Evolutionary conservation across 345 rosid species (phyloP).

Genomic region (Ceriops zippeliana): DNA sequence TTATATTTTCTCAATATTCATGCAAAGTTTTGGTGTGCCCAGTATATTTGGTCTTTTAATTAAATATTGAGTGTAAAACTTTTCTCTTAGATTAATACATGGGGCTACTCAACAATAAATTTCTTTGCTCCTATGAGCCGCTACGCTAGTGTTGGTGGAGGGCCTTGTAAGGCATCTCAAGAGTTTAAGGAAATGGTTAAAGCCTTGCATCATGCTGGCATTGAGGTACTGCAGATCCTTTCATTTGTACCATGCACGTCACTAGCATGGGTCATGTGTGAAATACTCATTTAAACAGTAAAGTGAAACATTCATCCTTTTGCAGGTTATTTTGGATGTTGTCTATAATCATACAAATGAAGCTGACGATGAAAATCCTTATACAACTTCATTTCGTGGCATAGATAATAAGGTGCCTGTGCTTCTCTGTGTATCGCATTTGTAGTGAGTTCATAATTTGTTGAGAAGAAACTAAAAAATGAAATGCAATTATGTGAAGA

Average conservation of each 20-base stretch:
- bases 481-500: neutral
- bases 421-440: neutral
- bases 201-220: slow-evolving; percentile 85
- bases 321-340: slow-evolving; percentile 91
- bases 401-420: slow-evolving; percentile 77
- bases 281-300: slow-evolving; percentile 1
- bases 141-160: slow-evolving; percentile 82
- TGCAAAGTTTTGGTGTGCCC: no score
- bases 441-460: neutral
- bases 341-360: slow-evolving; percentile 96
- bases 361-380: slow-evolving; percentile 75
- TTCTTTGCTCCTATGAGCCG: slow-evolving; percentile 98
- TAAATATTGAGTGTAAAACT: no score
- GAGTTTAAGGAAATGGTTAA: slow-evolving; percentile 95
- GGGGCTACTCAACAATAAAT: slow-evolving; percentile 98
- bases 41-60: no score
- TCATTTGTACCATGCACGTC: slow-evolving; percentile 10
- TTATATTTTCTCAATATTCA: no score
- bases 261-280: no score
- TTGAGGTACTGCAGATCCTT: slow-evolving; percentile 57
- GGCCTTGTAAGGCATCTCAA: slow-evolving; percentile 67
- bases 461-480: no score
- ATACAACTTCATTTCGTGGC: slow-evolving; percentile 91
- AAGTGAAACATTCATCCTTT: slow-evolving; percentile 15
- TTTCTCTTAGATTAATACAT: slow-evolving; percentile 67